Percentiles rank a stretch among this genome's conserved stretches.
Conservation (phyloP, 805 yeast genomes). For the Candida sonorensis region DNA sequence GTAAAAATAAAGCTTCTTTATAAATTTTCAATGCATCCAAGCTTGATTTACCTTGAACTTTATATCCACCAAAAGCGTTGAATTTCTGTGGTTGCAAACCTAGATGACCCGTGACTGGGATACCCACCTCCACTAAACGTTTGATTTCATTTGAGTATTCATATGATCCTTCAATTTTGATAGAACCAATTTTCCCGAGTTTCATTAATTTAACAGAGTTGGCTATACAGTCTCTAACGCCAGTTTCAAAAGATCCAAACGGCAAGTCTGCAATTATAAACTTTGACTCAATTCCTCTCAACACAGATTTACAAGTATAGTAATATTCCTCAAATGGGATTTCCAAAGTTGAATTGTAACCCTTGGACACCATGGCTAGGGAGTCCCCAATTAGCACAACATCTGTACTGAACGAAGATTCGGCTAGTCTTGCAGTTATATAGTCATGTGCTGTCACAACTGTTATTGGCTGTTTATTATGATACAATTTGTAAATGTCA, state of each 20-base stretch:
- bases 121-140: slow-evolving; percentile 58
- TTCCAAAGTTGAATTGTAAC: slow-evolving; percentile 70
- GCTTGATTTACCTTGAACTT: slow-evolving; percentile 68
- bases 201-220: slow-evolving; percentile 51
- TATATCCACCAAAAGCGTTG: slow-evolving; percentile 77
- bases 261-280: slow-evolving; percentile 82
- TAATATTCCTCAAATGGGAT: slow-evolving; percentile 73
- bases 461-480: slow-evolving; percentile 17
- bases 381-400: slow-evolving; percentile 85
- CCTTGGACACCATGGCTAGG: slow-evolving; percentile 84
- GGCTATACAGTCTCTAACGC: slow-evolving; percentile 54
- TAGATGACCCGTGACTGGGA: slow-evolving; percentile 87
- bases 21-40: slow-evolving; percentile 49
- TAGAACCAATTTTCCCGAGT: slow-evolving; percentile 55
- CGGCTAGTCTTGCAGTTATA: slow-evolving; percentile 65
- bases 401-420: slow-evolving; percentile 57
- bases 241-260: slow-evolving; percentile 74
- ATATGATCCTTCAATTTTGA: slow-evolving; percentile 80
- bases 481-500: slow-evolving; percentile 17
- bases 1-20: slow-evolving; percentile 62
- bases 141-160: slow-evolving; percentile 49
- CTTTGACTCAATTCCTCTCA: slow-evolving; percentile 60
- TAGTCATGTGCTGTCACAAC: slow-evolving; percentile 83
- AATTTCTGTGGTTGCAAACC: slow-evolving; percentile 90
- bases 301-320: slow-evolving; percentile 68